Evolutionary conservation across 768 basidiomycete species (phyloP), one percentile per base, ranked within the genome.

Genomic region (Podaxis sp.): DNA sequence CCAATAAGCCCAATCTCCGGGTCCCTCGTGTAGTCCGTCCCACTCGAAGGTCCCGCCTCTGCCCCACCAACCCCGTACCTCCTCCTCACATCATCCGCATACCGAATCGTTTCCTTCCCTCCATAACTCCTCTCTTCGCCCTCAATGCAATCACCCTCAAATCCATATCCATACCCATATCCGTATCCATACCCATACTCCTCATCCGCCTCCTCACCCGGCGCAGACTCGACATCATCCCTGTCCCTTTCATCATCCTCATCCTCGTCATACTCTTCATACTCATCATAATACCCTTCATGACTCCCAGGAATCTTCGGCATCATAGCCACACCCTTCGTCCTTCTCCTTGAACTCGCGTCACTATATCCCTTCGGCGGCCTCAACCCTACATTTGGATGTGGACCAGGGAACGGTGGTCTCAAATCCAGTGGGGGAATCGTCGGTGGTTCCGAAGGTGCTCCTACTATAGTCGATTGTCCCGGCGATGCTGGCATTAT

Each of bases 351-450:
- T 24, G n/a, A 56, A 50, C 59, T 22, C 63, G 61, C 6, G 59
- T 53, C 29, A 33, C 65, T 63, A 38, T 70, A 64, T 56, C 71
- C 67, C 53, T 70, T 66, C 11, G 70, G 68, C 53, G 73, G 59
- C 9, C 70, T 60, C 55, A 66, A 64, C 24, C 68, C 67, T n/a
- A 68, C 67, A 46, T 68, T 72, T 4, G 73, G 72, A 47, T 77
- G 75, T 4, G 79, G 72, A 13, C 77, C 76, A 8, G 76, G 80
- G 66, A 87, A 84, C 36, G 80, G 79, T 13, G 86, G 85, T 33
- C 78, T 77, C 19, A 87, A 72, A 68, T 89, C 86, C 37, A 89
- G 73, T 3, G 86, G 83, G 3, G 86, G 84, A 43, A 90, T 84
- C 19, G 72, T 74, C 0, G 86, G 85, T 74, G 77, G 56, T 38